Evolutionary conservation across 441 rosid genomes (phyloP), one percentile per base, ranked within the genome.

Genomic region (Biscutella laevigata): DNA sequence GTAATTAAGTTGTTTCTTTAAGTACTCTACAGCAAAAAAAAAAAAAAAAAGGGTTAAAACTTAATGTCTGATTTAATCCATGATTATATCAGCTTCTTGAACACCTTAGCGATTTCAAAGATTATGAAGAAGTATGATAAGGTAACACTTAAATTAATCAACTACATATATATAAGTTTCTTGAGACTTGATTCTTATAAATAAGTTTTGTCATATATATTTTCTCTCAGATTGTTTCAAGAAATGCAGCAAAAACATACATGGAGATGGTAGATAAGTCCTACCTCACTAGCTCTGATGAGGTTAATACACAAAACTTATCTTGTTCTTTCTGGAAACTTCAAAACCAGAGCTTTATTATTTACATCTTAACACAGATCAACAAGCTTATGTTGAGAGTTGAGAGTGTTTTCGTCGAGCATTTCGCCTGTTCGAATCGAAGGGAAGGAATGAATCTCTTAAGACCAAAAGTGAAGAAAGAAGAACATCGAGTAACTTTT

Each of bases 81-180:
- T 44, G 7, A 44, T 14, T 37, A 10, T 13, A 12, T 26, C 64
- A 76, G 78, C 62, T 76, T 65, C 67, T 39, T 70, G 57, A 76
- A 72, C 61, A 57, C 66, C 2, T 52, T 71, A 42, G 83, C 83
- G 1, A 67, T 74, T 53, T 70, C 77, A 12, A 77, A 77, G 64
- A 77, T 74, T 59, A 61, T 78, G 81, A 75, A 75, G 75, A 78
- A 78, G 56, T 71, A 73, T 37, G 82, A 74, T 68, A 76, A 79
- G 81, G 84, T 76, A 73, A 53, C 35, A 34, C 1, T 30, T 15
- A n/a, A 17, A 16, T 36, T 7, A 13, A 19, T 8, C 14, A 11
- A 6, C 4, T n/a, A 25, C 12, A 4, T 35, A 7, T 22, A 7
- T 14, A 0, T 1, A 38, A 17, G 7, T 48, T 33, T 56, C 4